phyloP scores from a whole-genome alignment of 2,329 filamentous ascomycete genomes.

The Dothidotthia symphoricarpi region DNA sequence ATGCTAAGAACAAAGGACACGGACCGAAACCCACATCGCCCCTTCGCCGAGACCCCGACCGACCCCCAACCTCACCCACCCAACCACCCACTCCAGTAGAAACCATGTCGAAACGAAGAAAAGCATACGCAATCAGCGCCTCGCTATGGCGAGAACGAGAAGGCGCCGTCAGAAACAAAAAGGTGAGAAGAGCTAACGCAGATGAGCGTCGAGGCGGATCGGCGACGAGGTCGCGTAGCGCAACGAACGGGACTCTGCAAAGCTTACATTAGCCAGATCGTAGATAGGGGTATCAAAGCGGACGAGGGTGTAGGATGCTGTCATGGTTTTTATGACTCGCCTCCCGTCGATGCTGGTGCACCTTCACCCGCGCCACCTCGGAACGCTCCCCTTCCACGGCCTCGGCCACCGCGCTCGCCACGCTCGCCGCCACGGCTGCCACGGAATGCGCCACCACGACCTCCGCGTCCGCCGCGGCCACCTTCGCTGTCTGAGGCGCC shows the following conservation, averaged over 20 bases:
- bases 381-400: slow-evolving; percentile 24
- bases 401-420: slow-evolving; percentile 28
- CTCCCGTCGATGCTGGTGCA: slow-evolving; percentile 36
- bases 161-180: slow-evolving; percentile 16
- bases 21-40: slow-evolving; percentile 5
- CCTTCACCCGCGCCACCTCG: slow-evolving; percentile 34
- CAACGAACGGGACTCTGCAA: slow-evolving; percentile 6
- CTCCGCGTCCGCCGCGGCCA: slow-evolving; percentile 58
- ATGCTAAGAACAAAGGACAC: slow-evolving; percentile 6
- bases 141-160: slow-evolving; percentile 29
- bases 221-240: too few species aligned
- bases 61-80: not conserved
- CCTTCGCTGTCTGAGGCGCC: slow-evolving; percentile 75
- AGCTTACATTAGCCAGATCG: slow-evolving; percentile 18
- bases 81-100: not conserved
- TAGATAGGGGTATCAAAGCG: slow-evolving; percentile 37
- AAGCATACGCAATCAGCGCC: slow-evolving; percentile 28
- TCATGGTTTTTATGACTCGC: slow-evolving; percentile 36
- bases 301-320: slow-evolving; percentile 15
- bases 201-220: not conserved
- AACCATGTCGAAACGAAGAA: slow-evolving; percentile 10
- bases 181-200: slow-evolving; percentile 4
- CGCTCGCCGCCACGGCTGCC: slow-evolving; percentile 55
- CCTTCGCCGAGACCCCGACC: too few species aligned
- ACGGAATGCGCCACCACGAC: slow-evolving; percentile 49